These are phyloP conservation scores for Exserohilum turcica DNA, from an alignment of 2,329 filamentous ascomycete genomes.

Conservation along the genomic window DNA sequence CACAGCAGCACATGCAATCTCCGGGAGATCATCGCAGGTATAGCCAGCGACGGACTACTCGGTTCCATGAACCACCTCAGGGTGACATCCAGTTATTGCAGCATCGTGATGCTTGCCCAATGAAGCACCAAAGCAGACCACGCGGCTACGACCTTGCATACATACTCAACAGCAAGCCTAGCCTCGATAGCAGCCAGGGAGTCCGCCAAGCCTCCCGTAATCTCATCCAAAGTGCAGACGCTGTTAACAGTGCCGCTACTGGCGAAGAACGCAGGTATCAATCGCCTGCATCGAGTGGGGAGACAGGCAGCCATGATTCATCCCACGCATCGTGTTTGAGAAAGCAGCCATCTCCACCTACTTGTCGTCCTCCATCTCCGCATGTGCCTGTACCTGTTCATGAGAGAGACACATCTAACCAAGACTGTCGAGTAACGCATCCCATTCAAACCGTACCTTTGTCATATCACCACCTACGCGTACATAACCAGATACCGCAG, in stretches of 20 bases:
- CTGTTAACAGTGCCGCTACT: conserved; percentile 50
- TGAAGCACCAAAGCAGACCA: conserved; percentile 45
- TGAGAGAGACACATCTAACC: conserved; percentile 2
- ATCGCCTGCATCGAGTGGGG: conserved; percentile 20
- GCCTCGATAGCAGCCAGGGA: background rate
- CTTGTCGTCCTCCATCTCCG: background rate
- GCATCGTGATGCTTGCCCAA: conserved; percentile 23
- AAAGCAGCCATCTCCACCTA: conserved; percentile 12
- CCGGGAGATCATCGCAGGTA: background rate
- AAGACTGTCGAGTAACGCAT: conserved; percentile 16
- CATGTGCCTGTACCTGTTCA: conserved; percentile 1
- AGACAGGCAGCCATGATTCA: conserved; percentile 17
- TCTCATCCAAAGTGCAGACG: conserved; percentile 45
- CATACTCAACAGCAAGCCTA: conserved; percentile 29
- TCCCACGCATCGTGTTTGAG: conserved; percentile 21
- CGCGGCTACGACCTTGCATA: background rate
- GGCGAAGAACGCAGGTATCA: conserved; percentile 49
- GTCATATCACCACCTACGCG: background rate
- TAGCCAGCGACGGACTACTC: conserved; percentile 13
- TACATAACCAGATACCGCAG: conserved; percentile 29
- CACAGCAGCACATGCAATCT: background rate
- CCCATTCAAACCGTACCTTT: conserved; percentile 17
- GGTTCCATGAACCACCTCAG: conserved; percentile 15
- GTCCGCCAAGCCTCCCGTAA: conserved; percentile 25
- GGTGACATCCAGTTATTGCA: conserved; percentile 20